Conservation (phyloP, 1,284 basidiomycete species). For the Microbotryum intermedium region DNA sequence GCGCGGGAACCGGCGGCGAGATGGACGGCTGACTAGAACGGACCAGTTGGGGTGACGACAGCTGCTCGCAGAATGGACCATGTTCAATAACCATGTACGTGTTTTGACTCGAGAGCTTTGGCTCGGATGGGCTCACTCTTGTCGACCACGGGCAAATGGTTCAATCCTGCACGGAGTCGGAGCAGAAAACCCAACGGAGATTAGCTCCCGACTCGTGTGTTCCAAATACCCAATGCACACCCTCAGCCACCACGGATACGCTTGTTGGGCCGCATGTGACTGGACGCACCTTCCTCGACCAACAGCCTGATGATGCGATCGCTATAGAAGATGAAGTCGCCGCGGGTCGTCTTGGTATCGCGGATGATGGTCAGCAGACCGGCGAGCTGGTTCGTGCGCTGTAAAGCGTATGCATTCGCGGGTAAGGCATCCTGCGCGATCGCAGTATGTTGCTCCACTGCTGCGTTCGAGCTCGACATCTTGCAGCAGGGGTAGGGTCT, state of each 20-base stretch:
- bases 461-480: neutral
- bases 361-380: constrained; percentile 89
- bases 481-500: neutral
- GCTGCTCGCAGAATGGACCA: constrained; percentile 26
- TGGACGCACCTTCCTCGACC: constrained; percentile 50
- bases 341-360: constrained; percentile 46
- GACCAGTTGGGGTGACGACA: constrained; percentile 63
- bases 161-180: constrained; percentile 55
- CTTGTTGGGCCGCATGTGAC: neutral
- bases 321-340: constrained; percentile 96
- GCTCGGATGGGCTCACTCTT: constrained; percentile 44
- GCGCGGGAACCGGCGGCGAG: neutral
- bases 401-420: constrained; percentile 71
- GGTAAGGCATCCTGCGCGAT: constrained; percentile 45
- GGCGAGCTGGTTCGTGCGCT: constrained; percentile 89
- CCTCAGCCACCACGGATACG: too few relatives aligned
- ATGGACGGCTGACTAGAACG: neutral
- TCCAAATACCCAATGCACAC: constrained; percentile 52
- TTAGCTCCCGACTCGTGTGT: constrained; percentile 34
- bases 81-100: neutral
- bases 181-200: neutral
- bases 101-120: neutral
- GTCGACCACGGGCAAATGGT: constrained; percentile 84
- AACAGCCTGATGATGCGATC: constrained; percentile 54
- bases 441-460: neutral